Evolutionary conservation across 164 flowering plant genomes (phyloP), one percentile per base, ranked within the genome.

Genomic region (Nymphaea colorata): DNA sequence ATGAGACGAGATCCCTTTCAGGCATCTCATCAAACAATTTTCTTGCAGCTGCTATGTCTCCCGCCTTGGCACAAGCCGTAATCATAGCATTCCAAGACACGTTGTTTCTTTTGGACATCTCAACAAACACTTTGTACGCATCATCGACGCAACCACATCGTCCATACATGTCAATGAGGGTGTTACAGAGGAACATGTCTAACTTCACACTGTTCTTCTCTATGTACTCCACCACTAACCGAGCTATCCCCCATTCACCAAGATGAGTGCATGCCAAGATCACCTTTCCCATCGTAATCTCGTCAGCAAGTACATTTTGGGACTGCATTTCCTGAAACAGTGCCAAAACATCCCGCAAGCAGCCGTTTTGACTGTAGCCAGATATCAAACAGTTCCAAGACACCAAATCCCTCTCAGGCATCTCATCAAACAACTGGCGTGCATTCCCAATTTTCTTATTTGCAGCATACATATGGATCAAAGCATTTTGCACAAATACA

Each of bases 11-110:
- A 77, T 90, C 89, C 70, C 78, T 84, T 18, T 44, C 60, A 0
- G 89, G 86, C 90, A 88, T 84, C 6, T 78, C 80, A 70, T 85
- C 80, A 72, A 90, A 90, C 18, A 82, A 69, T 62, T 64, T 74
- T 72, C 73, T 65, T 3, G 90, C 91, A 42, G 65, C 66, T n/a
- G 43, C 76, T 47, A 84, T 75, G 67, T 83, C 66, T 44, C 88
- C 81, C 3, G 64, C 75, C 71, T 82, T 88, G 12, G 79, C 84
- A 72, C 79, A 79, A 16, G 77, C 83, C 41, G 42, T 78, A 60
- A 88, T 77, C 88, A 90, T 79, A 14, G 93, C 67, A 72, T 87
- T 90, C 87, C 90, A 89, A 68, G 96, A 84, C 62, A 90, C 88
- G 36, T 77, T 43, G 68, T 87, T 90, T 67, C 73, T 82, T 43